Evolutionary conservation across 164 flowering plant genomes (phyloP), one percentile per base, ranked within the genome.

Genomic region (Amborella trichopoda): DNA sequence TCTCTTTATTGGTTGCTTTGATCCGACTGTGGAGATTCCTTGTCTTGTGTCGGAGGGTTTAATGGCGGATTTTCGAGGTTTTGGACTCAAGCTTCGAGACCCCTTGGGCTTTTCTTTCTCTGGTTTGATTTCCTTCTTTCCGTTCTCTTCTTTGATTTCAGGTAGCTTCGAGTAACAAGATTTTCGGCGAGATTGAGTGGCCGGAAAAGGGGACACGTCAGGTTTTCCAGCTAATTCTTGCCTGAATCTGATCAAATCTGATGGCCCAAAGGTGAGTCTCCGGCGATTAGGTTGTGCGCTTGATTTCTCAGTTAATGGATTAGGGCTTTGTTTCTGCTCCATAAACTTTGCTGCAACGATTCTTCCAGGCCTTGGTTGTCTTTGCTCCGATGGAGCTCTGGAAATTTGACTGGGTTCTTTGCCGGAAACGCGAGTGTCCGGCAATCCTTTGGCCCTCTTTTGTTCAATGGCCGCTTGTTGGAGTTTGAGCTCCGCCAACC

Each of bases 141-240:
- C 28, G 12, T 30, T 27, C 44, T 50, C 57, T 53, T 84, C 95
- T 26, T 79, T 78, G 20, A 78, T 68, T 0, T 65, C 89, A 13
- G 66, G 60, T 11, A 81, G 65, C 68, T 76, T 81, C 67, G 66
- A 71, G 52, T 67, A 76, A 52, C 88, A 74, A 0, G 87, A 78
- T 58, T 78, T 68, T 24, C 91, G 54, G 32, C 88, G 72, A 50
- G 14, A 65, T 62, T 71, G 60, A 3, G 42, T 53, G 1, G 67
- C 40, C 39, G 48, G 75, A 53, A 67, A 41, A 0, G 82, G 77
- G 3, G 90, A 70, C 6, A 39, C 53, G 5, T 74, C 77, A 0
- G 38, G 56, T 53, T 58, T 75, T 2, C 54, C 47, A 28, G 38
- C 18, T n/a, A n/a, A n/a, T 6, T 38, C 41, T 14, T 49, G 65